phyloP scores from a whole-genome alignment of 2,329 filamentous ascomycete genomes.

The Aspergillus sojae region DNA sequence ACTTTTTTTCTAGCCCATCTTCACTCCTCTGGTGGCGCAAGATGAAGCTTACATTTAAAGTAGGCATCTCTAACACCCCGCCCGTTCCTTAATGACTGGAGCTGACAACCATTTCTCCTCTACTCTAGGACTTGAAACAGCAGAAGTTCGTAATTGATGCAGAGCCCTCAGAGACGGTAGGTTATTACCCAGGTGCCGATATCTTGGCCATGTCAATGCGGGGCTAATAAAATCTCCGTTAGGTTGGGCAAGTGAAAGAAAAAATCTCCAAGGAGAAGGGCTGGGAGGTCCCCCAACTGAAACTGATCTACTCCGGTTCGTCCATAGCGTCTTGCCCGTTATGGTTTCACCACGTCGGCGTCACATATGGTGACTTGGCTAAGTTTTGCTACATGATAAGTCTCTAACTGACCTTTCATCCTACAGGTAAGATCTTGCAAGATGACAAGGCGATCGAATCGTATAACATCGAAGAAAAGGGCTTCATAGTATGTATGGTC shows the following conservation, averaged over 20 bases:
- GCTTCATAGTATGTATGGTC: conserved; percentile 98
- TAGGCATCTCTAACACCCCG: conserved; percentile 34
- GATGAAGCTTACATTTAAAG: conserved; percentile 76
- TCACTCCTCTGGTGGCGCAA: conserved; percentile 42
- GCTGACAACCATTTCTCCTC: conserved; percentile 24
- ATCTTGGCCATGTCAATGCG: conserved; percentile 28
- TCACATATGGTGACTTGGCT: not conserved
- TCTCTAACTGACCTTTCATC: conserved; percentile 2
- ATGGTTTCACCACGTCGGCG: not conserved
- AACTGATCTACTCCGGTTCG: conserved; percentile 97
- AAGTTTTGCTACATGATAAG: not conserved
- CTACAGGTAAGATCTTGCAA: conserved; percentile 90
- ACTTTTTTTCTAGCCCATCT: conserved; percentile 20
- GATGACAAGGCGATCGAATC: conserved; percentile 96
- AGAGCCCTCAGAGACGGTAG: conserved; percentile 87
- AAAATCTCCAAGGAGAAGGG: conserved; percentile 91
- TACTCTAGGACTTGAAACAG: conserved; percentile 86
- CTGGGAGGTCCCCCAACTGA: conserved; percentile 87
- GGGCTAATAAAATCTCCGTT: conserved; percentile 36
- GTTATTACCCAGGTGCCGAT: conserved; percentile 33
- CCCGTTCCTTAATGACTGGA: not conserved
- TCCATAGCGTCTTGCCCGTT: conserved; percentile 10
- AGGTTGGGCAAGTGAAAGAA: conserved; percentile 90
- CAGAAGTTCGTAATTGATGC: conserved; percentile 97
- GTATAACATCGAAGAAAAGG: conserved; percentile 99